Percentiles rank a stretch among this genome's conserved stretches.
phyloP scores from a whole-genome alignment of 345 rosid genomes.

The Citrus glauca region DNA sequence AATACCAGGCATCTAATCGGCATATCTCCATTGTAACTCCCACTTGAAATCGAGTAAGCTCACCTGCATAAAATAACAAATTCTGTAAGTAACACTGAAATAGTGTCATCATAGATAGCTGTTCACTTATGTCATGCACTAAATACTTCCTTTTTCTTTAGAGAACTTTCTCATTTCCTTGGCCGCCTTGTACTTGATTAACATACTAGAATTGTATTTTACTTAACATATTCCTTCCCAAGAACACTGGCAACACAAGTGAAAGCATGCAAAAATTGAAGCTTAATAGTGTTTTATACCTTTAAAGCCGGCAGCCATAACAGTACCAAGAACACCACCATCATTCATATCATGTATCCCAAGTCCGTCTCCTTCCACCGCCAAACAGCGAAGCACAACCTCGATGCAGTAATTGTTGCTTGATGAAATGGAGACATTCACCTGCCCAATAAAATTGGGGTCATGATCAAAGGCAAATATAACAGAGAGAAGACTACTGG shows the following conservation, averaged over 20 bases:
- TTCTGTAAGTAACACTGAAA: neutral
- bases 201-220: neutral
- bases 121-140: neutral
- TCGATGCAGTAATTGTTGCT: constrained; percentile 77
- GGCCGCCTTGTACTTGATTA: neutral
- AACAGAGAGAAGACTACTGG: neutral
- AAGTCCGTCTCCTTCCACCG: constrained; percentile 84
- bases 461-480: constrained; percentile 4
- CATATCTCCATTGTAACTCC: constrained; percentile 96
- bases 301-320: constrained; percentile 92
- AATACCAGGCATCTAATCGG: constrained; percentile 92
- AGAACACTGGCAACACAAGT: neutral
- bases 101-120: neutral
- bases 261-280: constrained; percentile 15
- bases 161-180: neutral
- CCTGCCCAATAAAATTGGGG: constrained; percentile 42
- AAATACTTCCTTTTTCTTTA: neutral
- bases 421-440: constrained; percentile 68
- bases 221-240: constrained; percentile 5
- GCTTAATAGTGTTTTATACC: constrained; percentile 39
- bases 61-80: constrained; percentile 51
- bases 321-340: constrained; percentile 81
- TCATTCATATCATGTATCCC: constrained; percentile 56
- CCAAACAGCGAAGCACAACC: constrained; percentile 85
- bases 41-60: constrained; percentile 79